Evolutionary conservation across 2,329 filamentous ascomycete species (phyloP).

Genomic region (Cladosporium halotolerans): DNA sequence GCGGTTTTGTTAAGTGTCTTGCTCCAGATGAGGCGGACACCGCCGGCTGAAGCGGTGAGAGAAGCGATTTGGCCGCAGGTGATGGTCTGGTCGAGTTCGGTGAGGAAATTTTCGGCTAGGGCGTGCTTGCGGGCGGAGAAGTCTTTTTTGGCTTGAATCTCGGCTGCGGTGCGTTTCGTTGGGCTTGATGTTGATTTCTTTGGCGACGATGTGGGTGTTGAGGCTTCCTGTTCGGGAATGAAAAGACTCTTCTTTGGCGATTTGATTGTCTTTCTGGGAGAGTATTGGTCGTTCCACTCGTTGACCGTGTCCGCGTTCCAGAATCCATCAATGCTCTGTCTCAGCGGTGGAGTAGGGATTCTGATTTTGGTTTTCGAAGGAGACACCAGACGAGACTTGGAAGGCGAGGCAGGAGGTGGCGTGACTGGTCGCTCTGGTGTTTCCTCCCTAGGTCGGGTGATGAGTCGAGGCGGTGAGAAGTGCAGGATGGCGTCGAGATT

Average conservation of each 20-base stretch:
- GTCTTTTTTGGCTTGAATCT: constrained; percentile 45
- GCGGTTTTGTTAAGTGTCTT: constrained; percentile 76
- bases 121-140: constrained; percentile 59
- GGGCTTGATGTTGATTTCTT: constrained; percentile 30
- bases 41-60: constrained; percentile 59
- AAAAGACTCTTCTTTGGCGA: constrained; percentile 32
- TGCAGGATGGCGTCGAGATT: constrained; percentile 3
- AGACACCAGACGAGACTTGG: constrained; percentile 38
- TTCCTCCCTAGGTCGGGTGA: not conserved
- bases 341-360: constrained; percentile 51
- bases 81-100: constrained; percentile 61
- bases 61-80: constrained; percentile 53
- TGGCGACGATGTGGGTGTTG: constrained; percentile 31
- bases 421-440: constrained; percentile 23
- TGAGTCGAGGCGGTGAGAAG: constrained; percentile 2
- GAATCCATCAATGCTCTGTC: constrained; percentile 51
- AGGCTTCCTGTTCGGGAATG: constrained; percentile 11
- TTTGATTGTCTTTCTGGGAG: constrained; percentile 43
- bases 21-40: constrained; percentile 65
- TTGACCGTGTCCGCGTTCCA: constrained; percentile 56
- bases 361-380: constrained; percentile 40
- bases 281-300: constrained; percentile 59
- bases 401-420: constrained; percentile 38
- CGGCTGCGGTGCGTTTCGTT: constrained; percentile 25
- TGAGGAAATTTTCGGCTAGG: constrained; percentile 58